Conservation (phyloP, 2,329 filamentous ascomycete species). For the Orbilia ellipsospora region DNA sequence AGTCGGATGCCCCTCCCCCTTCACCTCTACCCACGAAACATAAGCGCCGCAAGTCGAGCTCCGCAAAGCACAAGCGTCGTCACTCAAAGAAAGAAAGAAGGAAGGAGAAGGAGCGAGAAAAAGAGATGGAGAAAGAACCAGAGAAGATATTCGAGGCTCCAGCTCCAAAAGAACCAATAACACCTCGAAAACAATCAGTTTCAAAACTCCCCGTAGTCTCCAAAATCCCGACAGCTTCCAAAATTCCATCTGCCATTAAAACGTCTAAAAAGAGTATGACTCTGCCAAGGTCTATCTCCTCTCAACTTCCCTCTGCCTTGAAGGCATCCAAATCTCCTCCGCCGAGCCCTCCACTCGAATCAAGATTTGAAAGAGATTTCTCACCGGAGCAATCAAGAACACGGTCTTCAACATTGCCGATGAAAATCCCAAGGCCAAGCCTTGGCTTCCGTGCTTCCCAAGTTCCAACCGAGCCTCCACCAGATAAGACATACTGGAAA, state of each 20-base stretch:
- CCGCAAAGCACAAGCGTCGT: constrained; percentile 38
- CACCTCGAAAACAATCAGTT: constrained; percentile 37
- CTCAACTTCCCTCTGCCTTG: constrained; percentile 27
- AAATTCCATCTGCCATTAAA: constrained; percentile 44
- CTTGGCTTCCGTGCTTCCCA: constrained; percentile 42
- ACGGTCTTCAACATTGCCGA: constrained; percentile 39
- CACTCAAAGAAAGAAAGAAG: constrained; percentile 45
- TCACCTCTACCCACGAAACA: constrained; percentile 31
- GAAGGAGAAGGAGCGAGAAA: constrained; percentile 37
- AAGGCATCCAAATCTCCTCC: constrained; percentile 35
- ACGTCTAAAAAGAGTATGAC: constrained; percentile 46
- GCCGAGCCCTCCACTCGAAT: constrained; percentile 25
- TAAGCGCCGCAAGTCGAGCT: constrained; percentile 50
- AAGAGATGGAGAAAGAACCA: constrained; percentile 24
- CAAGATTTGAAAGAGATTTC: constrained; percentile 25
- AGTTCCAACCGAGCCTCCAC: constrained; percentile 29
- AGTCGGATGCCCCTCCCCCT: constrained; percentile 45
- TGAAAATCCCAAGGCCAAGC: constrained; percentile 49
- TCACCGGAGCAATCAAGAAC: constrained; percentile 20
- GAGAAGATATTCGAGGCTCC: constrained; percentile 20
- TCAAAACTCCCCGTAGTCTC: constrained; percentile 39
- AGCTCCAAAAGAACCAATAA: constrained; percentile 24
- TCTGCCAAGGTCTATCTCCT: constrained; percentile 34
- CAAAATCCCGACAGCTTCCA: constrained; percentile 48
- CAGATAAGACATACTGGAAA: constrained; percentile 52